Evolutionary conservation across 2,329 filamentous ascomycete genomes (phyloP).

Genomic region (Sarocladium kiliense): DNA sequence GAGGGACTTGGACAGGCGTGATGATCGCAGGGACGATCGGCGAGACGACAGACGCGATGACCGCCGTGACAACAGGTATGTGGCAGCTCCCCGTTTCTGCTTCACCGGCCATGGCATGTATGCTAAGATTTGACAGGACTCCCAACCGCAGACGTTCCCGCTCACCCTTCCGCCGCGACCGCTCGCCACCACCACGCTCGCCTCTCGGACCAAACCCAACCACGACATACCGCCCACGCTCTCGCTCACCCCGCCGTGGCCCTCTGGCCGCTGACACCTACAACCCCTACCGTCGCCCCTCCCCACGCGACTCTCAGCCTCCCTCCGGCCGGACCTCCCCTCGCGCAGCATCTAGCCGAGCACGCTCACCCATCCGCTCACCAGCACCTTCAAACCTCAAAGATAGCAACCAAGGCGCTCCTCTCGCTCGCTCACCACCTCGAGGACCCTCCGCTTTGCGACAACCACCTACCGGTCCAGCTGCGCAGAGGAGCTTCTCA

Average conservation of each 20-base stretch:
- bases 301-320: conserved; percentile 42
- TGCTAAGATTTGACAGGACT: conserved; percentile 10
- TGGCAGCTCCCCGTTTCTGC: too few relatives aligned
- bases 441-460: conserved; percentile 50
- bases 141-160: conserved; percentile 45
- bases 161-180: conserved; percentile 47
- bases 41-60: conserved; percentile 17
- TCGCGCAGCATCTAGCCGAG: conserved; percentile 40
- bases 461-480: conserved; percentile 41
- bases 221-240: conserved; percentile 49
- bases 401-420: not conserved
- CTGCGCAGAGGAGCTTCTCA: conserved; percentile 33
- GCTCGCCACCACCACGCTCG: conserved; percentile 23
- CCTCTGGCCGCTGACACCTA: conserved; percentile 29
- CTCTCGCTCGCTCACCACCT: conserved; percentile 39
- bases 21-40: conserved; percentile 38
- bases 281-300: conserved; percentile 40
- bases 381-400: not conserved
- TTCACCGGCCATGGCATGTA: conserved; percentile 1
- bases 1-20: conserved; percentile 23
- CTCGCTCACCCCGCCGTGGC: conserved; percentile 45
- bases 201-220: conserved; percentile 22
- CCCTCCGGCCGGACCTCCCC: conserved; percentile 49
- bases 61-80: conserved; percentile 10
- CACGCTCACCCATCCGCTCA: conserved; percentile 36